These are phyloP conservation scores for Nakazawaea populi DNA, from an alignment of 805 yeast species.

Conservation along the genomic window DNA sequence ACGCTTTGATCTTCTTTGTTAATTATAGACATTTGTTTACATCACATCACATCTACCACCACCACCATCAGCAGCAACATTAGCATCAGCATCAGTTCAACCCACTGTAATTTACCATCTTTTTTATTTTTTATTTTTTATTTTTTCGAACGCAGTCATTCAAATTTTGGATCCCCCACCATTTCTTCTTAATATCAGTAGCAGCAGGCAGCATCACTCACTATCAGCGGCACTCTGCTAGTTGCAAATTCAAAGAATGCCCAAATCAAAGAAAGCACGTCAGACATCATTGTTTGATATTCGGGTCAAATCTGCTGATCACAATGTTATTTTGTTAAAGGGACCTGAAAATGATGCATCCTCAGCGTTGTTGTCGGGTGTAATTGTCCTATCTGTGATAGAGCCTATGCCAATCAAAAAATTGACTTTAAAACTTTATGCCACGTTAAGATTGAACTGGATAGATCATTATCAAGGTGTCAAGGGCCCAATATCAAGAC, in stretches of 20 bases:
- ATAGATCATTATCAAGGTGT: conserved; percentile 44
- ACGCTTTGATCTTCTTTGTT: too few species aligned
- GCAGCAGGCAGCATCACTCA: too few species aligned
- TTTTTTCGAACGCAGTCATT: too few species aligned
- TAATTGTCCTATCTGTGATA: conserved; percentile 63
- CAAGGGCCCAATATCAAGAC: conserved; percentile 38
- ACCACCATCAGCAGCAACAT: too few species aligned
- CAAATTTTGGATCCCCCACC: too few species aligned
- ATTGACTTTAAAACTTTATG: conserved; percentile 58
- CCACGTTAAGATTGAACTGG: conserved; percentile 63
- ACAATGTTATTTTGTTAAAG: conserved; percentile 73
- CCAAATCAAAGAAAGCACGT: conserved; percentile 18
- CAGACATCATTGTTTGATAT: conserved; percentile 34
- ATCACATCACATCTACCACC: too few species aligned
- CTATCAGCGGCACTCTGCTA: too few species aligned
- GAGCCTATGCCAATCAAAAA: conserved; percentile 72
- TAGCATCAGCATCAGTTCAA: too few species aligned
- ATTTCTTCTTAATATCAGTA: too few species aligned
- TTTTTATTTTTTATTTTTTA: too few species aligned
- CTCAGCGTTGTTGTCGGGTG: conserved; percentile 70
- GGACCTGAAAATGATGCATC: conserved; percentile 78
- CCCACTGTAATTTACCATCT: too few species aligned
- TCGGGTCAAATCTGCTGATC: conserved; percentile 60
- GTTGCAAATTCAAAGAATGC: conserved; percentile 10
- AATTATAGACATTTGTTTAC: too few species aligned